phyloP scores from a whole-genome alignment of 768 basidiomycete genomes.

The Lentinula boryana region DNA sequence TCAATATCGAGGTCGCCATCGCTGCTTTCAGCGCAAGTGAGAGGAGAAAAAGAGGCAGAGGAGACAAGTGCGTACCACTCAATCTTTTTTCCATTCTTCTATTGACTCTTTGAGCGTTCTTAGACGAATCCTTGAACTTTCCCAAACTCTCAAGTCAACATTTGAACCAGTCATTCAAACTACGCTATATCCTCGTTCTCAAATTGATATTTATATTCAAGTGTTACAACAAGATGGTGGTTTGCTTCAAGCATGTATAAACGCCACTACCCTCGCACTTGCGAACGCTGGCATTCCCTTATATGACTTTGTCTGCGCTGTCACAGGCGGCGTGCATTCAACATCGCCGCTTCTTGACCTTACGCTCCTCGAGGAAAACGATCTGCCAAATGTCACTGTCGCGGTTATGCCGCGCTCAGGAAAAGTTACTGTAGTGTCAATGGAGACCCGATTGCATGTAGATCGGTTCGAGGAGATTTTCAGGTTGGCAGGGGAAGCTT shows the following conservation, averaged over 20 bases:
- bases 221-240: constrained; percentile 94
- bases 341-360: constrained; percentile 82
- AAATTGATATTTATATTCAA: constrained; percentile 92
- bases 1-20: constrained; percentile 86
- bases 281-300: constrained; percentile 88
- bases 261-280: constrained; percentile 90
- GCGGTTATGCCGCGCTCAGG: constrained; percentile 86
- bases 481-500: constrained; percentile 69
- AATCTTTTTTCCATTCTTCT: not conserved
- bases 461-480: constrained; percentile 92
- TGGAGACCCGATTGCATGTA: constrained; percentile 92
- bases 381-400: constrained; percentile 82
- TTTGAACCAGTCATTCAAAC: constrained; percentile 95
- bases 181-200: constrained; percentile 85
- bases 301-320: constrained; percentile 85
- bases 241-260: constrained; percentile 85
- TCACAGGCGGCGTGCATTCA: constrained; percentile 83
- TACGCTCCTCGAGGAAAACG: constrained; percentile 83
- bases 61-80: constrained; percentile 71
- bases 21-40: constrained; percentile 86
- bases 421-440: constrained; percentile 80
- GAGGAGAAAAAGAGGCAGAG: constrained; percentile 65
- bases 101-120: constrained; percentile 4
- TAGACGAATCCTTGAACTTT: constrained; percentile 85
- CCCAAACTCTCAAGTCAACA: constrained; percentile 82